Evolutionary conservation across 2,329 filamentous ascomycete genomes (phyloP).

Genomic region (Rutstroemia sydowiana): DNA sequence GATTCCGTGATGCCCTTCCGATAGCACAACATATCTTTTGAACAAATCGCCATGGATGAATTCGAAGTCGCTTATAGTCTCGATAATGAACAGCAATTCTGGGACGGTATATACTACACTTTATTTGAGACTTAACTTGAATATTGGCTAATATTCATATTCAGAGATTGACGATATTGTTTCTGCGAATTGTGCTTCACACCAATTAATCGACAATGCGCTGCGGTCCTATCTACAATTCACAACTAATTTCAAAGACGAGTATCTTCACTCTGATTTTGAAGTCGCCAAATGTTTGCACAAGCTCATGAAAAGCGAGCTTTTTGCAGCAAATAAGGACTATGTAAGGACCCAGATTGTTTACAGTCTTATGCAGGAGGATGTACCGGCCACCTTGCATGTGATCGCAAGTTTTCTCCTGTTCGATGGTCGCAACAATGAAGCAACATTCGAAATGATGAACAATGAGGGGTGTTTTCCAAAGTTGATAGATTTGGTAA

Average conservation of each 20-base stretch:
- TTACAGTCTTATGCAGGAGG: slow-evolving; percentile 84
- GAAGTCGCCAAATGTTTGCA: slow-evolving; percentile 76
- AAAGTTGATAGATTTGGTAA: slow-evolving; percentile 73
- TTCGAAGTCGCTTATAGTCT: slow-evolving; percentile 61
- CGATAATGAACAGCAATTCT: slow-evolving; percentile 81
- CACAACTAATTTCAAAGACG: slow-evolving; percentile 67
- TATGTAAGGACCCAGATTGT: slow-evolving; percentile 93
- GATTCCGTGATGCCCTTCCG: slow-evolving; percentile 23
- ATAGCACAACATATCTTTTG: slow-evolving; percentile 16
- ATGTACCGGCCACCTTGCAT: slow-evolving; percentile 72
- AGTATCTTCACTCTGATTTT: slow-evolving; percentile 67
- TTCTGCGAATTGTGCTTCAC: slow-evolving; percentile 46
- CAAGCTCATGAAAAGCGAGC: slow-evolving; percentile 63
- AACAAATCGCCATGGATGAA: slow-evolving; percentile 38
- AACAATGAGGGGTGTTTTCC: slow-evolving; percentile 77
- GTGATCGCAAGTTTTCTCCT: slow-evolving; percentile 77
- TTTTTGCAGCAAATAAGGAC: slow-evolving; percentile 69
- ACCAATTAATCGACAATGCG: slow-evolving; percentile 72
- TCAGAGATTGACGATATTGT: slow-evolving; percentile 62
- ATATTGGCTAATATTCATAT: not conserved
- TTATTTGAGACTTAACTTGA: not conserved
- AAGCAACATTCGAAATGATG: slow-evolving; percentile 78
- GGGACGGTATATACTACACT: slow-evolving; percentile 58
- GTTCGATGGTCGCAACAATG: slow-evolving; percentile 74
- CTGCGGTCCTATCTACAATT: slow-evolving; percentile 79